Conservation (phyloP, 495 filamentous ascomycete genomes). For the Aspergillus ellipticus region DNA sequence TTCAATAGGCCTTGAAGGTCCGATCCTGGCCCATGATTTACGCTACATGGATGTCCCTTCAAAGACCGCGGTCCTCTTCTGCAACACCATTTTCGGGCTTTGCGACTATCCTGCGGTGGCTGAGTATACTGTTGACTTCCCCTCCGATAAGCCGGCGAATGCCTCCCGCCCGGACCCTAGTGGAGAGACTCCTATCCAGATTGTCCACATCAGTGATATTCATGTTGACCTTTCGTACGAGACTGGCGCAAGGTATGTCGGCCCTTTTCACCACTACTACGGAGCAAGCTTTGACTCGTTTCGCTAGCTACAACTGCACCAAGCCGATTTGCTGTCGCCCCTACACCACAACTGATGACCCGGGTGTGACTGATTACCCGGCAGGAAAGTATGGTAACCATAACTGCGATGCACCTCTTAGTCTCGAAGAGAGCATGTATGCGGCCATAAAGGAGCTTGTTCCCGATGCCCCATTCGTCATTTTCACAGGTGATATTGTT, state of each 20-base stretch:
- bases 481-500: conserved; percentile 1
- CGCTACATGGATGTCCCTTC: background rate
- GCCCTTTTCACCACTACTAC: background rate
- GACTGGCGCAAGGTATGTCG: background rate
- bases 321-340: background rate
- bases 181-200: background rate
- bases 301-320: conserved; percentile 1
- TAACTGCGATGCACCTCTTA: conserved; percentile 1
- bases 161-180: background rate
- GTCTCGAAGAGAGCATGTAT: conserved; percentile 1
- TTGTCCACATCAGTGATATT: conserved; percentile 1
- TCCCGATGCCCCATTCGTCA: background rate
- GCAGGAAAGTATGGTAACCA: conserved; percentile 1
- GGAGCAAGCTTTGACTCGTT: background rate
- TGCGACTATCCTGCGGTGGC: background rate
- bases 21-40: background rate
- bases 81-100: background rate
- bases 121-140: background rate
- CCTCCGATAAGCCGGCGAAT: background rate
- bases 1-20: background rate
- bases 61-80: conserved; percentile 2
- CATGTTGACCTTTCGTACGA: conserved; percentile 1
- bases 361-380: background rate
- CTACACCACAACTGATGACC: background rate
- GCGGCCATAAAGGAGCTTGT: background rate